These are phyloP conservation scores for Populus hybrid DNA, from an alignment of 441 rosid genomes.

Conservation along the genomic window DNA sequence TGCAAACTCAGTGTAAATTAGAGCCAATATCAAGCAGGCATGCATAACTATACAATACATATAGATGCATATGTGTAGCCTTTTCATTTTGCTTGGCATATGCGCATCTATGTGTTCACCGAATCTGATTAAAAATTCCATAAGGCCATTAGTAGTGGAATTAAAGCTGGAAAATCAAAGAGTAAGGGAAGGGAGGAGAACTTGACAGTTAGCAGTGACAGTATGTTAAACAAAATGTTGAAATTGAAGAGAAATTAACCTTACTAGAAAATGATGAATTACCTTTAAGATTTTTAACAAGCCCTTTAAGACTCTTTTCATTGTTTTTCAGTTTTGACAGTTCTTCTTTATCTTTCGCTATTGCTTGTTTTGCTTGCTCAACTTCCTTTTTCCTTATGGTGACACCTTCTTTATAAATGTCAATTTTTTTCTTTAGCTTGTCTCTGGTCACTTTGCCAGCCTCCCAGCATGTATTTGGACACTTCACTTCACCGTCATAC, in stretches of 20 bases:
- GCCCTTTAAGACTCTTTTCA: constrained; percentile 69
- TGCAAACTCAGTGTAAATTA: background rate
- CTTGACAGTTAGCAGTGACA: background rate
- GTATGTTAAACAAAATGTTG: background rate
- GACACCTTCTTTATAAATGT: constrained; percentile 67
- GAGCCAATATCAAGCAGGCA: background rate
- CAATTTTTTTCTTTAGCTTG: constrained; percentile 65
- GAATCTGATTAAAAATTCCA: background rate
- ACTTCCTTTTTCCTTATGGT: constrained; percentile 53
- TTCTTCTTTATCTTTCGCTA: constrained; percentile 76
- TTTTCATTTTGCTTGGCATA: too few relatives aligned
- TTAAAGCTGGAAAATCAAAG: background rate
- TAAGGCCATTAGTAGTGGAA: background rate
- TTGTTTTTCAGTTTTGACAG: constrained; percentile 60
- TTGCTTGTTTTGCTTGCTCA: constrained; percentile 51
- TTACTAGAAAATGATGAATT: background rate
- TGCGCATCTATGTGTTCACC: too few relatives aligned
- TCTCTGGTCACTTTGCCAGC: constrained; percentile 88
- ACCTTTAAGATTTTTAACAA: constrained; percentile 80
- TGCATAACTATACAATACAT: background rate
- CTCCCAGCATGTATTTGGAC: constrained; percentile 91
- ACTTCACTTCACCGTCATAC: constrained; percentile 70
- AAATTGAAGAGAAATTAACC: constrained; percentile 1
- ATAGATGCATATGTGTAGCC: too few relatives aligned
- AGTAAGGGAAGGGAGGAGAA: background rate